phyloP scores from a whole-genome alignment of 169 alveolate species.

The Amoebophrya sp. region DNA sequence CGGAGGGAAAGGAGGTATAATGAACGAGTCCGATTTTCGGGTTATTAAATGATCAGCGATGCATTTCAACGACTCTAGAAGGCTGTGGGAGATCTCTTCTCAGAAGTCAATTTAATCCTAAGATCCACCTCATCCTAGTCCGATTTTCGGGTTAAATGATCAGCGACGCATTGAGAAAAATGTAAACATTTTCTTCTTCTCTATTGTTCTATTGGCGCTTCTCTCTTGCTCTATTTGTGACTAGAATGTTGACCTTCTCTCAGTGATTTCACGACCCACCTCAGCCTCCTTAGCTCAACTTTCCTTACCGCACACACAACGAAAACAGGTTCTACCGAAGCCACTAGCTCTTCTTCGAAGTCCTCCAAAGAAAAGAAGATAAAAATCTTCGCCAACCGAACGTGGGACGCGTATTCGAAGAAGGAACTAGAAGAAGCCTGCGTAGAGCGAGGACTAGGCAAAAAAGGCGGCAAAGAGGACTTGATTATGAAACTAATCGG shows the following conservation, averaged over 20 bases:
- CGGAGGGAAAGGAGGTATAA: not conserved
- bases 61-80: not conserved
- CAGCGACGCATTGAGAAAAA: too few relatives aligned
- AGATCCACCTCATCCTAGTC: too few relatives aligned
- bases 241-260: too few relatives aligned
- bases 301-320: too few relatives aligned
- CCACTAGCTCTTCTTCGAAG: too few relatives aligned
- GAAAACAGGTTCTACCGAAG: too few relatives aligned
- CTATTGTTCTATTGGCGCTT: too few relatives aligned
- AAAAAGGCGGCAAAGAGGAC: constrained; percentile 26
- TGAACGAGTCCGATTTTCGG: not conserved
- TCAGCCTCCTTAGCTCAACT: too few relatives aligned
- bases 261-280: too few relatives aligned
- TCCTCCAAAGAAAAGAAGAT: not conserved
- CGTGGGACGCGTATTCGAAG: not conserved
- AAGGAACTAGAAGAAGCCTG: constrained; percentile 19
- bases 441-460: not conserved
- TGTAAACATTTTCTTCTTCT: too few relatives aligned
- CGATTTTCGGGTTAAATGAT: too few relatives aligned
- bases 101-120: not conserved
- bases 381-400: not conserved
- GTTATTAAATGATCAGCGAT: not conserved
- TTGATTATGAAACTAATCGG: not conserved
- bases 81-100: not conserved
- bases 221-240: too few relatives aligned